These are phyloP conservation scores for Penicillium hesseltinei DNA, from an alignment of 2,329 filamentous ascomycete genomes.

Conservation along the genomic window DNA sequence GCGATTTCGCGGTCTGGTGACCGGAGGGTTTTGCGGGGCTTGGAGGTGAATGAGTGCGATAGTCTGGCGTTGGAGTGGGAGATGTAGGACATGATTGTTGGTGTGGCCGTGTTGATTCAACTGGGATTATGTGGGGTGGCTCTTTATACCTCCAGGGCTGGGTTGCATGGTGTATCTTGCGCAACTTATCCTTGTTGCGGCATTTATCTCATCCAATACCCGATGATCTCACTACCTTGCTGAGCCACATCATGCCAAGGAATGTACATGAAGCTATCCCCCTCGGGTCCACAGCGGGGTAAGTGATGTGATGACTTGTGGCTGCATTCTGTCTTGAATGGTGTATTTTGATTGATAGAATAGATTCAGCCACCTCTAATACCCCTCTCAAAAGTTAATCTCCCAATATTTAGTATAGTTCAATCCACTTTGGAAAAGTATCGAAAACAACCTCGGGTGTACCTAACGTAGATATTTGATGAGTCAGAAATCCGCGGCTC, in stretches of 20 bases:
- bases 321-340: background rate
- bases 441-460: background rate
- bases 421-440: too few species aligned
- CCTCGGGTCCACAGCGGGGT: background rate
- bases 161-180: background rate
- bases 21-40: slow-evolving; percentile 18
- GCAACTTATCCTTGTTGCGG: slow-evolving; percentile 1
- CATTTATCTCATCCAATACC: slow-evolving; percentile 4
- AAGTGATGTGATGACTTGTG: background rate
- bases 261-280: slow-evolving; percentile 1
- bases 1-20: slow-evolving; percentile 22
- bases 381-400: background rate
- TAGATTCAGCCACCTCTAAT: background rate
- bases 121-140: background rate
- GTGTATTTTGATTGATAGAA: background rate
- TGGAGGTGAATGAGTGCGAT: slow-evolving; percentile 10
- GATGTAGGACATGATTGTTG: slow-evolving; percentile 14
- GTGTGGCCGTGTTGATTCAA: background rate
- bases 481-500: background rate
- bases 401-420: background rate
- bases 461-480: background rate
- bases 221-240: background rate
- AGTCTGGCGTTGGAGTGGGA: slow-evolving; percentile 21
- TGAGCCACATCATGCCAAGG: slow-evolving; percentile 9
- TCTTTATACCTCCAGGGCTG: slow-evolving; percentile 1